phyloP scores from a whole-genome alignment of 352 stramenopile species.

The Globisporangium nagaii region DNA sequence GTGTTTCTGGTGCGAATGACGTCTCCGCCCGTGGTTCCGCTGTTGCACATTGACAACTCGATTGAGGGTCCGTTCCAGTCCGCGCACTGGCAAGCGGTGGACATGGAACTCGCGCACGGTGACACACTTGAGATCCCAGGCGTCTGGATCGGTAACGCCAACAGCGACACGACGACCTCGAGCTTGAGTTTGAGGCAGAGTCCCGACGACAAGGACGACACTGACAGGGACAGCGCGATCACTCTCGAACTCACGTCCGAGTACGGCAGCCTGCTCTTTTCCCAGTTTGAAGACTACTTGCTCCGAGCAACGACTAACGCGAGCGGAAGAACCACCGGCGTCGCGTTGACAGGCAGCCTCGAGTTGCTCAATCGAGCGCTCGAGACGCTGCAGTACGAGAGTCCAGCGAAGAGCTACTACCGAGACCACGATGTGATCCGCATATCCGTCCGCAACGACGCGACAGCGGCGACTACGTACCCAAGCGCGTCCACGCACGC shows the following conservation, averaged over 20 bases:
- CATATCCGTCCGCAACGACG: conserved; percentile 13
- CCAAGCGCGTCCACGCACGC: conserved; percentile 8
- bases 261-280: conserved; percentile 8
- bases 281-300: conserved; percentile 3
- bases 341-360: background rate
- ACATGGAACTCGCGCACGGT: conserved; percentile 8
- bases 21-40: conserved; percentile 2
- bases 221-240: background rate
- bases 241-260: conserved; percentile 9
- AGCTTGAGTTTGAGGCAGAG: too few species aligned
- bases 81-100: conserved; percentile 13
- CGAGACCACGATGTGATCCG: conserved; percentile 14
- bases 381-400: conserved; percentile 12
- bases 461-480: background rate
- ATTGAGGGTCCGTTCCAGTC: conserved; percentile 23
- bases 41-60: conserved; percentile 14
- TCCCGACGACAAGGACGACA: background rate
- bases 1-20: conserved; percentile 3
- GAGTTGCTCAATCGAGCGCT: conserved; percentile 18
- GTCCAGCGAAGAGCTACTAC: conserved; percentile 7
- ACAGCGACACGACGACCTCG: background rate
- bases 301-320: background rate
- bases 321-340: background rate
- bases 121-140: conserved; percentile 3
- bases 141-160: conserved; percentile 10